Conservation (phyloP, 2,329 filamentous ascomycete genomes). For the Fusarium sp. region DNA sequence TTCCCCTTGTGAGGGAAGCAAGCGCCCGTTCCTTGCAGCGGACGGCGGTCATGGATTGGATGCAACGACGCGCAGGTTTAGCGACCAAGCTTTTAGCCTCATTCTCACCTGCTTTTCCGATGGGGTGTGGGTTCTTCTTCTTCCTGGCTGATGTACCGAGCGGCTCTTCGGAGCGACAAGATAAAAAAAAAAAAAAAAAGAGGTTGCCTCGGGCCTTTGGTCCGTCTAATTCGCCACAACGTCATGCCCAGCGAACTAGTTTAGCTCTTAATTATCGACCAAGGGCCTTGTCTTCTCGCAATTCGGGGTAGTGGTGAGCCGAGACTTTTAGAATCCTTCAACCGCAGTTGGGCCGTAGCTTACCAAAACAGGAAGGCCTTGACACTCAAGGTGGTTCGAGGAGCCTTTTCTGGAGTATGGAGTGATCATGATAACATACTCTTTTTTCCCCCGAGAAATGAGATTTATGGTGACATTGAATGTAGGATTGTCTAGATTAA, state of each 20-base stretch:
- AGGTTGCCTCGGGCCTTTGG: slow-evolving; percentile 32
- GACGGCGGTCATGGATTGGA: slow-evolving; percentile 3
- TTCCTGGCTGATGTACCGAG: slow-evolving; percentile 30
- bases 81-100: slow-evolving; percentile 1
- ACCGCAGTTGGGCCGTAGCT: neutral
- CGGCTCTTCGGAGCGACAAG: slow-evolving; percentile 27
- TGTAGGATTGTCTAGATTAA: neutral
- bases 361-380: neutral
- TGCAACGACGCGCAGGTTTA: neutral
- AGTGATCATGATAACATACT: neutral
- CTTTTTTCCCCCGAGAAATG: neutral
- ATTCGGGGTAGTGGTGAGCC: neutral
- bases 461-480: neutral
- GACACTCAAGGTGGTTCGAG: neutral
- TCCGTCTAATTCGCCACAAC: slow-evolving; percentile 15
- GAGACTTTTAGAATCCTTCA: neutral
- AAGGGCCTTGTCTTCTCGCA: neutral
- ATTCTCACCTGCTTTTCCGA: neutral
- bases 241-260: neutral
- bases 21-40: slow-evolving; percentile 2
- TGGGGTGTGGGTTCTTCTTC: neutral
- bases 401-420: neutral
- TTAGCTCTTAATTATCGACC: neutral
- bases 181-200: too few relatives aligned
- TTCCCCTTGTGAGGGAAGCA: slow-evolving; percentile 22